These are phyloP conservation scores for Nymphaea colorata DNA, from an alignment of 164 flowering plant genomes.

Conservation along the genomic window DNA sequence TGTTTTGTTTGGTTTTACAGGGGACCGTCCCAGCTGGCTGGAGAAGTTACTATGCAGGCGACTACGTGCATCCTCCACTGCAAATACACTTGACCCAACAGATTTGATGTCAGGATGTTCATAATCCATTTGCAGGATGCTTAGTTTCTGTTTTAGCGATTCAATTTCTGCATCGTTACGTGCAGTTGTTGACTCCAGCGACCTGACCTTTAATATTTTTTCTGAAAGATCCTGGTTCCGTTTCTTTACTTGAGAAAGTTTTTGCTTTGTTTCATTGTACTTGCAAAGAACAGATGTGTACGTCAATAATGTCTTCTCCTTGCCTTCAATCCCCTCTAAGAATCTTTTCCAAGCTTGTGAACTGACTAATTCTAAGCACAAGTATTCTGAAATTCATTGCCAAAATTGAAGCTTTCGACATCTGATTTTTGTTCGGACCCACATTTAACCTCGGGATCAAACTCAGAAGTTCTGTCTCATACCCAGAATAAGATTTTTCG, in stretches of 20 bases:
- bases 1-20: too few species aligned
- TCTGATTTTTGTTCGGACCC: not conserved
- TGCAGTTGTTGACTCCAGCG: constrained; percentile 31
- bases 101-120: not conserved
- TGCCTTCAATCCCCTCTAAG: constrained; percentile 39
- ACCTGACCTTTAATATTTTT: constrained; percentile 4
- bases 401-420: not conserved
- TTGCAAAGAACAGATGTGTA: constrained; percentile 43
- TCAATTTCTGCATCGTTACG: constrained; percentile 47
- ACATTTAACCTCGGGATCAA: not conserved
- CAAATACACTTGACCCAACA: too few species aligned
- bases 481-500: not conserved
- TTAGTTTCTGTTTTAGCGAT: constrained; percentile 22
- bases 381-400: not conserved
- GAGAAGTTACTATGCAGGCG: too few species aligned
- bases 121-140: constrained; percentile 7
- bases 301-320: constrained; percentile 46
- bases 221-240: constrained; percentile 36
- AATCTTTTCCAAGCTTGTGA: constrained; percentile 5
- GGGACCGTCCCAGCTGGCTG: too few species aligned
- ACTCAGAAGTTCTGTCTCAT: not conserved
- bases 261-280: constrained; percentile 45
- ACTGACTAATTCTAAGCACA: not conserved
- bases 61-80: too few species aligned
- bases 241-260: constrained; percentile 44